Evolutionary conservation across 164 flowering plant genomes (phyloP).

Genomic region (Warburgia ugandensis): DNA sequence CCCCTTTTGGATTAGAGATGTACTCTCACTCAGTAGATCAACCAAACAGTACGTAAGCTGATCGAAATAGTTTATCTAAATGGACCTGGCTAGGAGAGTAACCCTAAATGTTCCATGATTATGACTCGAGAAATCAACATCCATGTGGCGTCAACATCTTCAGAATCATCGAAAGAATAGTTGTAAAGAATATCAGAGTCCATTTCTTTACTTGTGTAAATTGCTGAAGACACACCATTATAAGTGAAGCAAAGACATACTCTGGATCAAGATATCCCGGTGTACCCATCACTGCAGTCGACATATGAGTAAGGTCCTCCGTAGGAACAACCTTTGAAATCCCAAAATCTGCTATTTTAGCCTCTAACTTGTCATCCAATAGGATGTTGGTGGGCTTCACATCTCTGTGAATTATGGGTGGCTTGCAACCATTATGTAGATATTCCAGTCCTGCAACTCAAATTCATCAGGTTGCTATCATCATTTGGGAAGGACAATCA

Average conservation of each 20-base stretch:
- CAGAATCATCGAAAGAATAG: not conserved
- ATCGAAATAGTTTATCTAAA: no score
- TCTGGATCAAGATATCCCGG: slow-evolving; percentile 7
- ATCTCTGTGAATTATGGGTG: slow-evolving; percentile 7
- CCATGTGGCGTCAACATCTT: no score
- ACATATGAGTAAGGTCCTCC: not conserved
- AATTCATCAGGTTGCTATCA: not conserved
- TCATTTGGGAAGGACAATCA: not conserved
- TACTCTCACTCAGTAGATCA: no score
- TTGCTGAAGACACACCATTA: no score
- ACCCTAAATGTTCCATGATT: no score
- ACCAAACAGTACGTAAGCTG: no score
- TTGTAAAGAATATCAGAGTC: not conserved
- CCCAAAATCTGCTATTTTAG: slow-evolving; percentile 4
- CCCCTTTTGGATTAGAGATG: no score
- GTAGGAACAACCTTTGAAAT: not conserved
- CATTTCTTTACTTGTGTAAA: not conserved
- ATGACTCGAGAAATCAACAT: no score
- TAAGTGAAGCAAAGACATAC: not conserved
- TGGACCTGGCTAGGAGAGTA: no score
- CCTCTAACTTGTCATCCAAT: slow-evolving; percentile 5
- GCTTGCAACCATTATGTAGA: slow-evolving; percentile 4
- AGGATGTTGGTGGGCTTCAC: slow-evolving; percentile 6
- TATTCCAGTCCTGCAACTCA: slow-evolving; percentile 5
- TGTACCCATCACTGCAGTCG: slow-evolving; percentile 5